These are phyloP conservation scores for Benincasa hispida DNA, from an alignment of 306 rosid genomes.

Conservation along the genomic window DNA sequence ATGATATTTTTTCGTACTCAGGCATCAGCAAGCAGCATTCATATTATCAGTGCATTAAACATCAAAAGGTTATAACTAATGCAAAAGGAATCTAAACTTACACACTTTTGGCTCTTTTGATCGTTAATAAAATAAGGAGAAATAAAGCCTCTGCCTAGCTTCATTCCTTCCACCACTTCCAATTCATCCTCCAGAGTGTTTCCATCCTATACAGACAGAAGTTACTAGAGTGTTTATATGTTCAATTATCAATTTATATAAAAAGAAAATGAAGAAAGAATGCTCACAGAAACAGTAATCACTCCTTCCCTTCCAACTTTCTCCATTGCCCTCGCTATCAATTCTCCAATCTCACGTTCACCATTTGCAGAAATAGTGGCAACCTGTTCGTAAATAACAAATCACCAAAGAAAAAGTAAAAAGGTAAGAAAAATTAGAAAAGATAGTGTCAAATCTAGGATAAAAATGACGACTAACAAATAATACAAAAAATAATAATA, in stretches of 20 bases:
- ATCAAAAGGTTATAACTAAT: not conserved
- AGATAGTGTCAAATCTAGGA: not conserved
- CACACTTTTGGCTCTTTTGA: conserved; percentile 84
- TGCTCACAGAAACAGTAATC: conserved; percentile 73
- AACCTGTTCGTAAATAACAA: conserved; percentile 35
- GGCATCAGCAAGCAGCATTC: not conserved
- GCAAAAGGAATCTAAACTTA: conserved; percentile 21
- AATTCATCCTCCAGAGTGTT: conserved; percentile 83
- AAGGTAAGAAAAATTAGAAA: not conserved
- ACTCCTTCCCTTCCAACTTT: conserved; percentile 98
- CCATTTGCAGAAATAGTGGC: conserved; percentile 96
- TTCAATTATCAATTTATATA: not conserved
- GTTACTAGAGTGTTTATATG: not conserved
- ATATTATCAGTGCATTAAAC: not conserved
- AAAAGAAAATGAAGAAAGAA: conserved; percentile 3
- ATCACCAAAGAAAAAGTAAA: not conserved
- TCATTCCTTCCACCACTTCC: conserved; percentile 99
- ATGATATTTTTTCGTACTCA: not conserved
- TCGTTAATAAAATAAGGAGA: conserved; percentile 89
- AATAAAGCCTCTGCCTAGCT: conserved; percentile 68
- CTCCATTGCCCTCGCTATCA: conserved; percentile 95
- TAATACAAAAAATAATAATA: not conserved
- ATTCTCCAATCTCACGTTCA: conserved; percentile 78
- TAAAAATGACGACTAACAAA: not conserved
- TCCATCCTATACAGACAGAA: conserved; percentile 55